Base-by-base conservation (phyloP, 768 basidiomycete species). In the Termitomyces sp. region DNA sequence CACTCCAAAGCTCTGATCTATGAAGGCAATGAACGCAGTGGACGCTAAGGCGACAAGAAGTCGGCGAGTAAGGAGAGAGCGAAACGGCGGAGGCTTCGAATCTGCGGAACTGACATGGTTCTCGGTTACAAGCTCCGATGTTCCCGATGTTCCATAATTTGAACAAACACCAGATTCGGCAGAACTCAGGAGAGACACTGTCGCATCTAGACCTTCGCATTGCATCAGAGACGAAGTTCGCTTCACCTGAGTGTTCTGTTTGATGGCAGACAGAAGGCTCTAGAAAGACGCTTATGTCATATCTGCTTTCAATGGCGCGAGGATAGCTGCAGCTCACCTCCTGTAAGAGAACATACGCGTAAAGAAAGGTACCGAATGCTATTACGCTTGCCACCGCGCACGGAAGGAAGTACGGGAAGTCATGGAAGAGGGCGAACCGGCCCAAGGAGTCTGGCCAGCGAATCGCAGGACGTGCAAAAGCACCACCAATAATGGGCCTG, bases 11-110 rank as follows among this genome's bases (percentile, higher is more conserved):
- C 74, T 67, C 35, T 79, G 76, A 32, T 82, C 80, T 11, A 79
- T 65, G 22, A 86, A 75, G 8, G 74, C 73, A 11, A 84, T 69
- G 7, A 64, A 62, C 33, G 69, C 73, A 61, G 79, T 79, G 66
- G 78, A 81, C 45, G 65, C 53, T 20, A 81, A 66, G 16, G 81
- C 73, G 48, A 83, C 63, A 55, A 79, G 57, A 56, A 85, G 74
- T 7, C 74, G 71, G 22, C 55, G 63, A 44, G 62, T 61, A 28
- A 68, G 52, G 12, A 72, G 62, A 42, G 63, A 64, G n/a, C 65
- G 62, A 11, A 71, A 66, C 1, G 67, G 58, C 13, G 58, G 62
- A 42, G 74, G 71, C n/a, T 57, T 52, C 7, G 59, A 44, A 33
- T 57, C 69, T 28, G 72, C 61, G 9, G 55, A 13, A 40, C 28